These are phyloP conservation scores for Diaporthe capsici DNA, from an alignment of 2,329 filamentous ascomycete species.

Conservation along the genomic window DNA sequence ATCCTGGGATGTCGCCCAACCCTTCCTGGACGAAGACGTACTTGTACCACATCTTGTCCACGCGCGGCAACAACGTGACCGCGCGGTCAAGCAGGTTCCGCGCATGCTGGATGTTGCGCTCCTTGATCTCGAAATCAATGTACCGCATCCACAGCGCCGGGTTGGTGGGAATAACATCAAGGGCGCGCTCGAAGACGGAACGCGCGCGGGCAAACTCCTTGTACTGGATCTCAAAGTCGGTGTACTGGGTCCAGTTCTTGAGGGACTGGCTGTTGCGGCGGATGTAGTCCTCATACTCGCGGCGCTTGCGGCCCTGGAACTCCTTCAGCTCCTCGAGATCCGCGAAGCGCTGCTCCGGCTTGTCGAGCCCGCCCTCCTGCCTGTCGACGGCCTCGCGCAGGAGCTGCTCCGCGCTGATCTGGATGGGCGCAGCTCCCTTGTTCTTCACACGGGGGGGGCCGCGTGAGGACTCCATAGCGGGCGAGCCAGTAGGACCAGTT, in stretches of 20 bases:
- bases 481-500: conserved; percentile 3
- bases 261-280: conserved; percentile 94
- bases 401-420: conserved; percentile 97
- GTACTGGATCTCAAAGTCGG: conserved; percentile 96
- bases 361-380: conserved; percentile 89
- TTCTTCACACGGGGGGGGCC: conserved; percentile 98
- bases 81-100: conserved; percentile 94
- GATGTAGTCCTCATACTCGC: conserved; percentile 98
- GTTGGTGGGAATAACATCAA: conserved; percentile 91
- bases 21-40: conserved; percentile 99
- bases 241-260: conserved; percentile 99
- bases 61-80: conserved; percentile 89
- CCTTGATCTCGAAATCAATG: conserved; percentile 94
- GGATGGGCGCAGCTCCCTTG: conserved; percentile 90
- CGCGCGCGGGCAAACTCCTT: conserved; percentile 95
- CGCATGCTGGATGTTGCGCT: conserved; percentile 95
- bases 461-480: conserved; percentile 87
- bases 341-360: conserved; percentile 93
- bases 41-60: conserved; percentile 99
- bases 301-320: conserved; percentile 94
- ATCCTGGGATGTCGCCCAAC: conserved; percentile 92
- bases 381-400: conserved; percentile 97
- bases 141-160: conserved; percentile 93
- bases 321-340: conserved; percentile 98
- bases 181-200: conserved; percentile 92